Evolutionary conservation across 108 stramenopile species (phyloP).

Genomic region (Pseudonitzschia pungens): DNA sequence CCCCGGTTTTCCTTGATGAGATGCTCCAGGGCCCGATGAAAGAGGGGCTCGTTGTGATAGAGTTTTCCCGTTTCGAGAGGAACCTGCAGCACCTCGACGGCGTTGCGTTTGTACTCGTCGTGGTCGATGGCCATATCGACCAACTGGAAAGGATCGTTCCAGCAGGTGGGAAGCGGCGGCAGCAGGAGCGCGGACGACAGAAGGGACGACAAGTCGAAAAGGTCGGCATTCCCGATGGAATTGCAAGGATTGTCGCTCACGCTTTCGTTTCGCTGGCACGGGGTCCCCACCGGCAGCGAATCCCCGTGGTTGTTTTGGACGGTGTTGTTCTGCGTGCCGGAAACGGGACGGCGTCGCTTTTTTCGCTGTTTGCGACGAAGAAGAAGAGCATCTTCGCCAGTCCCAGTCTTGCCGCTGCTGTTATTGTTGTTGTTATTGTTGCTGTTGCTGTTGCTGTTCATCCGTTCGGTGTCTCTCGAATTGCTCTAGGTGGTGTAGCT

Average conservation of each 20-base stretch:
- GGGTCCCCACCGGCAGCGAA: no score
- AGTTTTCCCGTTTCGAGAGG: conserved; percentile 39
- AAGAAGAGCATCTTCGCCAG: background rate
- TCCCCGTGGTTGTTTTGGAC: no score
- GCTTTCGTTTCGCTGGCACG: background rate
- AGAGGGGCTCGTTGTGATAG: conserved; percentile 25
- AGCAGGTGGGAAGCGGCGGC: background rate
- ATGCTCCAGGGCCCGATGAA: conserved; percentile 20
- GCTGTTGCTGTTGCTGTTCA: background rate
- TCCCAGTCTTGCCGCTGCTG: background rate
- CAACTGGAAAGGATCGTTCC: conserved; percentile 26
- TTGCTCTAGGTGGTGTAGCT: background rate
- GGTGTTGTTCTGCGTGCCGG: background rate
- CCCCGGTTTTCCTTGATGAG: conserved; percentile 22
- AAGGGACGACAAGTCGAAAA: no score
- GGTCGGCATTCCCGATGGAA: background rate
- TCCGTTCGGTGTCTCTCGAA: no score
- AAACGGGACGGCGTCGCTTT: background rate
- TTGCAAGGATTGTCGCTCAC: background rate
- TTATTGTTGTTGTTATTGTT: background rate
- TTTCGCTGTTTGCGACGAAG: background rate
- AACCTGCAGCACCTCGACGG: conserved; percentile 13
- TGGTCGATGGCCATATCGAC: conserved; percentile 33
- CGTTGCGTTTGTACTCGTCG: conserved; percentile 28
- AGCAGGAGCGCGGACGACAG: background rate